Evolutionary conservation across 2,329 filamentous ascomycete species (phyloP).

Genomic region (Anisogramma anomala): DNA sequence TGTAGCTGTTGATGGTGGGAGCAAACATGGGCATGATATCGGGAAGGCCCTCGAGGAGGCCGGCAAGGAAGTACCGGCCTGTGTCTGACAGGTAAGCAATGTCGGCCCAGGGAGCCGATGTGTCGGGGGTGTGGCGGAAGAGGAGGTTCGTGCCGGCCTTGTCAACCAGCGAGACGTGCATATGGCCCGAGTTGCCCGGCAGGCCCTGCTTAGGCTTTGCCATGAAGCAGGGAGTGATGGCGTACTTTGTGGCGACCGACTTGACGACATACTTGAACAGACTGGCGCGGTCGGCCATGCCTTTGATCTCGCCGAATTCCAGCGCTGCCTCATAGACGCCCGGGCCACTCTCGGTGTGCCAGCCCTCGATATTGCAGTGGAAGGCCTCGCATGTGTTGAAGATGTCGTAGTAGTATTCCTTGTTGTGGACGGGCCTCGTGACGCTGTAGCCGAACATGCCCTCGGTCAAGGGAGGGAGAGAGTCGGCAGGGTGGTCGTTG

Average conservation of each 20-base stretch:
- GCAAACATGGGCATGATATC: constrained; percentile 94
- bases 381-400: constrained; percentile 72
- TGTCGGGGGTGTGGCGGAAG: constrained; percentile 59
- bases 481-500: constrained; percentile 56
- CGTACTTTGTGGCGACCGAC: constrained; percentile 72
- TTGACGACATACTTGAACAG: constrained; percentile 95
- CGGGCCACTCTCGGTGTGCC: constrained; percentile 90
- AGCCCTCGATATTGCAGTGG: constrained; percentile 74
- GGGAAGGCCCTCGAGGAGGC: constrained; percentile 75
- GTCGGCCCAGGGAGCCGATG: constrained; percentile 60
- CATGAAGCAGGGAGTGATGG: constrained; percentile 97
- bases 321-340: constrained; percentile 93
- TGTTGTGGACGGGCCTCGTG: constrained; percentile 75
- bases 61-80: constrained; percentile 86
- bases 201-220: constrained; percentile 86
- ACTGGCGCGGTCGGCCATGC: constrained; percentile 85
- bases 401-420: constrained; percentile 83
- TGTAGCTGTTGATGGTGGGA: constrained; percentile 95
- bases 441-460: constrained; percentile 95
- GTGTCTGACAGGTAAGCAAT: constrained; percentile 73
- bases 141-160: constrained; percentile 75
- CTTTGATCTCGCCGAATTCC: constrained; percentile 74
- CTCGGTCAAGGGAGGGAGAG: constrained; percentile 72
- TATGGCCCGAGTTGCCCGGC: constrained; percentile 90
- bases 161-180: constrained; percentile 84